phyloP scores from a whole-genome alignment of 352 stramenopile species.

The Discostella stelligera region DNA sequence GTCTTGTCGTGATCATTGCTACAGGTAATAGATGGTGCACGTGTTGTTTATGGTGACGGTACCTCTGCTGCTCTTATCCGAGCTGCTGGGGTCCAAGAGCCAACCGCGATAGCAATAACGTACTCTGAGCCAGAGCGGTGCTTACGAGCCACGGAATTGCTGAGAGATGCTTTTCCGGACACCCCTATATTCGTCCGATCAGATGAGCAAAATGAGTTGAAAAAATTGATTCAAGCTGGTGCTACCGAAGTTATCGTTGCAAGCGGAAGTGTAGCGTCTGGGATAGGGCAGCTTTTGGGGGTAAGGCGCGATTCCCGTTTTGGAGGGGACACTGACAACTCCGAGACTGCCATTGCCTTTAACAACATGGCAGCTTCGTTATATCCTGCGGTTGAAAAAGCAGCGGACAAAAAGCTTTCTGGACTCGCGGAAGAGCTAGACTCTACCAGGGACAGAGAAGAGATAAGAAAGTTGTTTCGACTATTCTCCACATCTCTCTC shows the following conservation, averaged over 20 bases:
- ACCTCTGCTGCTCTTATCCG: conserved; percentile 45
- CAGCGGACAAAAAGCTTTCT: conserved; percentile 23
- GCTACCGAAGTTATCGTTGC: conserved; percentile 64
- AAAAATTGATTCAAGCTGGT: conserved; percentile 59
- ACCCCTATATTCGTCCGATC: conserved; percentile 66
- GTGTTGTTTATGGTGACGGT: conserved; percentile 71
- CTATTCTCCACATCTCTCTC: conserved; percentile 48
- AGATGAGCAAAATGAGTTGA: conserved; percentile 25
- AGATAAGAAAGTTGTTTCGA: conserved; percentile 41
- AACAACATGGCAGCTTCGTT: conserved; percentile 35
- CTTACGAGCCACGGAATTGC: conserved; percentile 47
- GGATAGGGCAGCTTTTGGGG: conserved; percentile 39
- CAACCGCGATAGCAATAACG: conserved; percentile 64
- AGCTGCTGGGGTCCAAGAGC: conserved; percentile 65
- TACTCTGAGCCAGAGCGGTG: conserved; percentile 46
- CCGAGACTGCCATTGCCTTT: conserved; percentile 20
- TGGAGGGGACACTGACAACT: conserved; percentile 29
- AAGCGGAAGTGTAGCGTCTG: conserved; percentile 41
- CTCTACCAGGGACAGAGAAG: conserved; percentile 35
- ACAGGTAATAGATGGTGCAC: conserved; percentile 40
- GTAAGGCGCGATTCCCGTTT: conserved; percentile 37
- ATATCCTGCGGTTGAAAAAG: conserved; percentile 27
- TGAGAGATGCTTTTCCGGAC: conserved; percentile 59
- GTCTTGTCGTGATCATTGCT: neutral
- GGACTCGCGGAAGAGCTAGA: conserved; percentile 40